Evolutionary conservation across 768 basidiomycete genomes (phyloP).

Genomic region (Pleurotus eryngii): DNA sequence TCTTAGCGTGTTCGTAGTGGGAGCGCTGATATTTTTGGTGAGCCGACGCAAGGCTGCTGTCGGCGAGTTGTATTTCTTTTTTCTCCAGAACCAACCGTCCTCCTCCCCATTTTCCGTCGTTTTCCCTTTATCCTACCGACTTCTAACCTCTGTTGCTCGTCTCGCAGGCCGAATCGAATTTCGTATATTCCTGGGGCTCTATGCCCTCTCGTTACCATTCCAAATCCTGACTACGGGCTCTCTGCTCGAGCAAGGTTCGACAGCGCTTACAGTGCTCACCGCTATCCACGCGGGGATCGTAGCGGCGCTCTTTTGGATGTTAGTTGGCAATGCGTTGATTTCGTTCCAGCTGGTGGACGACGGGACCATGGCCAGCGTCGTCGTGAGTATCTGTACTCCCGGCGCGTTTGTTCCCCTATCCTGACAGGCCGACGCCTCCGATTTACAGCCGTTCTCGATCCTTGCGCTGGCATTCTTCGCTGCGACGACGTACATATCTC

Average conservation of each 20-base stretch:
- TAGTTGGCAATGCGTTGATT: conserved; percentile 74
- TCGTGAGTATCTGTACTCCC: conserved; percentile 42
- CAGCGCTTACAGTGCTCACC: conserved; percentile 61
- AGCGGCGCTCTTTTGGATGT: conserved; percentile 74
- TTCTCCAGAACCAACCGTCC: neutral
- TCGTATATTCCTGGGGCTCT: conserved; percentile 58
- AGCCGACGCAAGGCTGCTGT: conserved; percentile 83
- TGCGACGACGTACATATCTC: conserved; percentile 76
- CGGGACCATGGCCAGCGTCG: conserved; percentile 68
- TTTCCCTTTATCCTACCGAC: neutral
- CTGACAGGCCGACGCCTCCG: neutral
- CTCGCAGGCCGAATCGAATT: conserved; percentile 67
- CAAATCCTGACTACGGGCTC: conserved; percentile 82
- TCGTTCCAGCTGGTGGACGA: conserved; percentile 93
- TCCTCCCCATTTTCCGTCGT: neutral
- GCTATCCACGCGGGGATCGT: conserved; percentile 81
- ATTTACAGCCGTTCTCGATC: conserved; percentile 57
- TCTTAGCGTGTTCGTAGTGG: conserved; percentile 62
- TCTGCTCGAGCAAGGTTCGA: conserved; percentile 74
- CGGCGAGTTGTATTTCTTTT: conserved; percentile 42
- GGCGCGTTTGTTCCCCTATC: neutral
- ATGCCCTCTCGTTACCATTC: conserved; percentile 70
- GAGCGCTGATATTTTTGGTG: conserved; percentile 53
- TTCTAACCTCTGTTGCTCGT: neutral
- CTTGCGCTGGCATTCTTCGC: conserved; percentile 60